Base-by-base conservation (phyloP, 164 flowering plant species). In the Nymphaea thermarum region DNA sequence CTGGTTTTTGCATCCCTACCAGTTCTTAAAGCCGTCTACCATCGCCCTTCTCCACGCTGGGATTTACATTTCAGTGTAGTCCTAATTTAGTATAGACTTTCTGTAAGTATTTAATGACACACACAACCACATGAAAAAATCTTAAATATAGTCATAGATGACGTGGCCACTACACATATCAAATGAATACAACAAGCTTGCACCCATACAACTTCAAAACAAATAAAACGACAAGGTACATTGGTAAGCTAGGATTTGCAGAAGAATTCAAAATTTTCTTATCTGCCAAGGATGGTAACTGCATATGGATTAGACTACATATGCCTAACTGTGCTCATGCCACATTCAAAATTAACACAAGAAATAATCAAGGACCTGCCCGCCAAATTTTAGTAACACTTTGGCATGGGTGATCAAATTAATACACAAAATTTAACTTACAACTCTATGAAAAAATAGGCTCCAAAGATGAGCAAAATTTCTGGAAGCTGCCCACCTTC, bases 371-470 rank as follows among this genome's bases (percentile, higher is more conserved):
- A 51, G 57, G 14, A 51, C 57, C 57, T 51, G 8, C 12, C 57
- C 57, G 14, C 5, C 17, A 61, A n/a, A 61, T n/a, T 25, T 61
- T 61, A n/a, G 63, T 11, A 36, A n/a, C 42, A 67, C 5, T 25
- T 25, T 1, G 36, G 36, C 36, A 25, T 25, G 36, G 36, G 36
- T 25, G 7, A 7, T 60, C 42, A 16, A 6, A 43, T n/a, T 16
- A n/a, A 43, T 57, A 43, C 57, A 60, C 44, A 3, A 17, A 41
- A 69, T 60, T 12, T 57, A 68, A 79, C 97, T 90, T 90, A 94
- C 99, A 76, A 94, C 96, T 85, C 90, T 85, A 14, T 96, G 93
- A 70, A 94, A 94, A 96, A 83, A 94, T 82, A 62, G 99, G 99
- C 82, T 94, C 99, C 83, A 94, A 71, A n/a, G 99, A 91, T 44